phyloP scores from a whole-genome alignment of 2,329 filamentous ascomycete species.

The Salinomyces thailandicus region DNA sequence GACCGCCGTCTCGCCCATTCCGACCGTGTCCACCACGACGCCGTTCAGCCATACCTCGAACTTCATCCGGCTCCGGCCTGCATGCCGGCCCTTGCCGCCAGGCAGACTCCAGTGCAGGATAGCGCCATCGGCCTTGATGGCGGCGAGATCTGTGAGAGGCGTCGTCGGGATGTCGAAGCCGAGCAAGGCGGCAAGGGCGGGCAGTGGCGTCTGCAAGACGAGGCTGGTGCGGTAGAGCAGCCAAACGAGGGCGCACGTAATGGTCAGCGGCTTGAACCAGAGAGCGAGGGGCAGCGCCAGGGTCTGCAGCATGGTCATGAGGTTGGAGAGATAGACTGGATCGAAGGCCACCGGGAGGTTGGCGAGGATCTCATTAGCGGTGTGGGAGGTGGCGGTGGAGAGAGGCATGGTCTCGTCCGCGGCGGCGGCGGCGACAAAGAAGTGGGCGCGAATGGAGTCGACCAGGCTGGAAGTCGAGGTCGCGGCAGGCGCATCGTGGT shows the following conservation, averaged over 20 bases:
- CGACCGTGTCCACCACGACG: constrained; percentile 67
- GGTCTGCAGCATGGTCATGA: not conserved
- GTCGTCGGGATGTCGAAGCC: constrained; percentile 83
- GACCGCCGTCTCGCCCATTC: constrained; percentile 72
- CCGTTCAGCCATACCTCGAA: constrained; percentile 92
- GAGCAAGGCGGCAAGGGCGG: constrained; percentile 79
- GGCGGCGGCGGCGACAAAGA: not conserved
- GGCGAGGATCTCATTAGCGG: not conserved
- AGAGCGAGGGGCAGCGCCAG: not conserved
- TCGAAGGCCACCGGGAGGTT: not conserved
- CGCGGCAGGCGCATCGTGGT: not conserved
- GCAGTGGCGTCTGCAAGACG: constrained; percentile 81
- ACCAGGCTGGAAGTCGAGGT: not conserved
- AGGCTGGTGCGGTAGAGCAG: constrained; percentile 76
- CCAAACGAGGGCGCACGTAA: constrained; percentile 8
- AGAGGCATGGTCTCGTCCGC: not conserved
- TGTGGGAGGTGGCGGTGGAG: not conserved
- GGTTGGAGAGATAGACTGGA: not conserved
- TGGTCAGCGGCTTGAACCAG: constrained; percentile 12
- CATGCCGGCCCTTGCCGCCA: constrained; percentile 35
- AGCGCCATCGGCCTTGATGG: constrained; percentile 76
- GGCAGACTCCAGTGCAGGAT: constrained; percentile 75
- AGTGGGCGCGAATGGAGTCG: not conserved
- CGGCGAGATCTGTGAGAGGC: constrained; percentile 81
- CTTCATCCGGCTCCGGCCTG: constrained; percentile 57